These are phyloP conservation scores for Annulohypoxylon maeteangense DNA, from an alignment of 495 filamentous ascomycete genomes.

Conservation along the genomic window DNA sequence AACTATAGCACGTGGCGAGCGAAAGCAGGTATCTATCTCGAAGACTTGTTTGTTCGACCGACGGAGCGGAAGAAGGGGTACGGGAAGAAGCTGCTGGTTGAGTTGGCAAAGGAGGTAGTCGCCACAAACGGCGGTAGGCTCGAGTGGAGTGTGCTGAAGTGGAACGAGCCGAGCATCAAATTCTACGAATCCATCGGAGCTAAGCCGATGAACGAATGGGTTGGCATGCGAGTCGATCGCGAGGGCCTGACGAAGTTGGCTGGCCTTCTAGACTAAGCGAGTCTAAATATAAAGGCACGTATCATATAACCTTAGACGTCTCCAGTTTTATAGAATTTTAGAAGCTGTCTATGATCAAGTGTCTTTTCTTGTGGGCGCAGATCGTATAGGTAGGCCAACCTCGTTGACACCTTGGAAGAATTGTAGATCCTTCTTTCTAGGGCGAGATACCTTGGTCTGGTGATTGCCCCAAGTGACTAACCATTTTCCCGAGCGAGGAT, in stretches of 20 bases:
- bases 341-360: background rate
- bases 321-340: background rate
- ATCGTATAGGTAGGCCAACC: slow-evolving; percentile 13
- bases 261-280: slow-evolving; percentile 48
- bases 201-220: slow-evolving; percentile 85
- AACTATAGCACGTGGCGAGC: slow-evolving; percentile 84
- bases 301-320: background rate
- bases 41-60: slow-evolving; percentile 87
- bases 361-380: background rate
- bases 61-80: slow-evolving; percentile 78
- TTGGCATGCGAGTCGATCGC: slow-evolving; percentile 88
- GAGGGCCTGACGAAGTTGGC: slow-evolving; percentile 74
- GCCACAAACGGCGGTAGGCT: slow-evolving; percentile 77
- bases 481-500: slow-evolving; percentile 40
- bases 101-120: slow-evolving; percentile 79
- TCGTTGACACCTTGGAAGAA: slow-evolving; percentile 48
- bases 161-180: slow-evolving; percentile 87
- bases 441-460: slow-evolving; percentile 17
- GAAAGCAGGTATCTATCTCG: slow-evolving; percentile 89
- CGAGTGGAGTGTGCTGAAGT: slow-evolving; percentile 93
- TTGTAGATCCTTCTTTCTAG: slow-evolving; percentile 31
- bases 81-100: slow-evolving; percentile 77
- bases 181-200: slow-evolving; percentile 91
- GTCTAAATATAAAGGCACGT: background rate
- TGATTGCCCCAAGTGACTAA: slow-evolving; percentile 51